phyloP scores from a whole-genome alignment of 345 rosid genomes.

The Psidium guajava region DNA sequence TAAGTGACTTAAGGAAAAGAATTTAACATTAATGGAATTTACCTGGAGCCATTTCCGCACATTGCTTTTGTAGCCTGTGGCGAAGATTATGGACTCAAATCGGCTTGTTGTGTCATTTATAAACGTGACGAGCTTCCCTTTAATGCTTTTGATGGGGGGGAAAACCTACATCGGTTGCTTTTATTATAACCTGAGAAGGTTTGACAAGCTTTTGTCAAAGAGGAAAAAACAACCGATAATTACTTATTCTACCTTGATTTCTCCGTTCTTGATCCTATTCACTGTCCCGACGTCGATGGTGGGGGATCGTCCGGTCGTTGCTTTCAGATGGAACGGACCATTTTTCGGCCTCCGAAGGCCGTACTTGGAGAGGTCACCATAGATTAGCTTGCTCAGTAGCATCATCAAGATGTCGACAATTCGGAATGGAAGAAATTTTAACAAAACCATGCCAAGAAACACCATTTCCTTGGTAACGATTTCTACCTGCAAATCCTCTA shows the following conservation, averaged over 20 bases:
- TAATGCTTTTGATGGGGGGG: conserved; percentile 15
- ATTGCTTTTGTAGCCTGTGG: conserved; percentile 48
- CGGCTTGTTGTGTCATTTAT: conserved; percentile 5
- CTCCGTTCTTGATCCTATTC: conserved; percentile 16
- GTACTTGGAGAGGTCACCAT: conserved; percentile 3
- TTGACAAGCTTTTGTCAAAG: neutral
- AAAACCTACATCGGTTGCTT: conserved; percentile 9
- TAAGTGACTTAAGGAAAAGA: neutral
- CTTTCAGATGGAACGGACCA: conserved; percentile 30
- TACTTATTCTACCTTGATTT: conserved; percentile 13
- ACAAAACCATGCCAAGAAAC: conserved; percentile 13
- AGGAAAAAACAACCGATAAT: neutral
- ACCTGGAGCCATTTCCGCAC: conserved; percentile 49
- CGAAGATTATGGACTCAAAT: conserved; percentile 41
- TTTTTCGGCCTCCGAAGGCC: conserved; percentile 30
- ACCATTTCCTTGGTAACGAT: conserved; percentile 8
- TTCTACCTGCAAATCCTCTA: conserved; percentile 2
- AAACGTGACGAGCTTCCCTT: conserved; percentile 15
- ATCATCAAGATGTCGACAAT: conserved; percentile 7
- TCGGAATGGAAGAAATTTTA: conserved; percentile 1
- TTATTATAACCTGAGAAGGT: neutral
- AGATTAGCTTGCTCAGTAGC: neutral
- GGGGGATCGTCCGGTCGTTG: conserved; percentile 25
- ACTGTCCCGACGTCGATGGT: conserved; percentile 48
- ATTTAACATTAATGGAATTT: neutral